phyloP scores from a whole-genome alignment of 1,139 yeast species.

The Groenewaldozyma sp. region DNA sequence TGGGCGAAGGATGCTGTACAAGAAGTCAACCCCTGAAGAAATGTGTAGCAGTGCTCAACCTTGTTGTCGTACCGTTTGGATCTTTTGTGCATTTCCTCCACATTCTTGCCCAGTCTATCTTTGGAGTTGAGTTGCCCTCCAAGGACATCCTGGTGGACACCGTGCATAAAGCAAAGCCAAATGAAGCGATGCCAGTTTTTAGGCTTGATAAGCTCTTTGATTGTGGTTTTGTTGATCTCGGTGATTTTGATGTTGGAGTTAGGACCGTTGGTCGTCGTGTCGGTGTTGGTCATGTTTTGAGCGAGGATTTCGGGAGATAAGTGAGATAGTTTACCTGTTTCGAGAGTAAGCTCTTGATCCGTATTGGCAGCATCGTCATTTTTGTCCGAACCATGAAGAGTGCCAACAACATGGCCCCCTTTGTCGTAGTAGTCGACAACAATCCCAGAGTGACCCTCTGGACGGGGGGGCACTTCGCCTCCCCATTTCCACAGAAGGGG shows the following conservation, averaged over 20 bases:
- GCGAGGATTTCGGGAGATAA: too few relatives aligned
- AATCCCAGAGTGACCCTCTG: conserved; percentile 33
- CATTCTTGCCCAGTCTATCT: conserved; percentile 27
- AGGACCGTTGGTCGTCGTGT: background rate
- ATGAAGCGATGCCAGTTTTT: conserved; percentile 43
- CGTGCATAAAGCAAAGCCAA: conserved; percentile 47
- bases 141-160: conserved; percentile 58
- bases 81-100: conserved; percentile 43
- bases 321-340: background rate
- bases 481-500: conserved; percentile 48
- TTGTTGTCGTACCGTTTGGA: conserved; percentile 65
- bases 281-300: background rate
- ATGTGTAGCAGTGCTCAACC: conserved; percentile 60
- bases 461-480: conserved; percentile 59
- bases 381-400: conserved; percentile 17
- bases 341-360: conserved; percentile 2
- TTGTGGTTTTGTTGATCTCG: background rate
- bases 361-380: conserved; percentile 16
- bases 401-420: background rate
- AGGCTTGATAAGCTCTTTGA: conserved; percentile 29
- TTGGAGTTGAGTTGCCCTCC: conserved; percentile 35
- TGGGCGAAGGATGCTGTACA: conserved; percentile 77
- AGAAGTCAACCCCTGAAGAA: conserved; percentile 66
- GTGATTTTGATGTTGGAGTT: conserved; percentile 1
- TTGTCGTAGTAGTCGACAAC: conserved; percentile 51